A percentile compares a stretch with the other conserved stretches of the same genome.
Conservation (phyloP, 169 alveolate species). For the Plasmodium ovale region DNA sequence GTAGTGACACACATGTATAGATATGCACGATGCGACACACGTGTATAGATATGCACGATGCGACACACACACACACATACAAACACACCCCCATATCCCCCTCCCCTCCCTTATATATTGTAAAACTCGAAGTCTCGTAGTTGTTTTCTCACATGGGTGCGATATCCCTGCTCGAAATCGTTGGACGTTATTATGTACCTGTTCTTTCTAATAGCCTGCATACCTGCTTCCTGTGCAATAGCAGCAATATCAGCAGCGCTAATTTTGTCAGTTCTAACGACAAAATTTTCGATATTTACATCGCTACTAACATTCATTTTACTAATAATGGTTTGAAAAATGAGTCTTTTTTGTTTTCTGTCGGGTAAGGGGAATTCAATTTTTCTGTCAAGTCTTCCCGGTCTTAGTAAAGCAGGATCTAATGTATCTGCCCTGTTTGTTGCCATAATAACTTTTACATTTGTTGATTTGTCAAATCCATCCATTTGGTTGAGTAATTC, state of each 20-base stretch:
- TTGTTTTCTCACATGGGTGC: conserved; percentile 92
- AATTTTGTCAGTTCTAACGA: conserved; percentile 97
- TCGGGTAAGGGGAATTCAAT: conserved; percentile 99
- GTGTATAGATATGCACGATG: not conserved
- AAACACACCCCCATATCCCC: not conserved
- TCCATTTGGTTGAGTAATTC: conserved; percentile 99
- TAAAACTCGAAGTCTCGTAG: conserved; percentile 92
- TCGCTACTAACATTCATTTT: conserved; percentile 98
- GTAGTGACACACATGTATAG: not conserved
- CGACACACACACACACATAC: not conserved
- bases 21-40: not conserved
- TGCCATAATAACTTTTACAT: conserved; percentile 98
- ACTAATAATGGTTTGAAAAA: conserved; percentile 96
- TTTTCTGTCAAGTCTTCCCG: conserved; percentile 98
- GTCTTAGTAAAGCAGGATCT: conserved; percentile 99
- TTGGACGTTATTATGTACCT: conserved; percentile 88
- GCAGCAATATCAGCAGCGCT: conserved; percentile 99
- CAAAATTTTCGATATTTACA: conserved; percentile 97
- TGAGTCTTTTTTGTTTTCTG: conserved; percentile 95
- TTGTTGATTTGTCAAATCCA: conserved; percentile 98
- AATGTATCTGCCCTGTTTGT: conserved; percentile 99
- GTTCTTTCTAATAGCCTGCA: conserved; percentile 99
- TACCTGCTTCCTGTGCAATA: conserved; percentile 99
- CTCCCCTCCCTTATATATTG: conserved; percentile 74
- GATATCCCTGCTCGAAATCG: conserved; percentile 95